Conservation (phyloP, 1,139 yeast species). For the Kluyveromyces sp. region DNA sequence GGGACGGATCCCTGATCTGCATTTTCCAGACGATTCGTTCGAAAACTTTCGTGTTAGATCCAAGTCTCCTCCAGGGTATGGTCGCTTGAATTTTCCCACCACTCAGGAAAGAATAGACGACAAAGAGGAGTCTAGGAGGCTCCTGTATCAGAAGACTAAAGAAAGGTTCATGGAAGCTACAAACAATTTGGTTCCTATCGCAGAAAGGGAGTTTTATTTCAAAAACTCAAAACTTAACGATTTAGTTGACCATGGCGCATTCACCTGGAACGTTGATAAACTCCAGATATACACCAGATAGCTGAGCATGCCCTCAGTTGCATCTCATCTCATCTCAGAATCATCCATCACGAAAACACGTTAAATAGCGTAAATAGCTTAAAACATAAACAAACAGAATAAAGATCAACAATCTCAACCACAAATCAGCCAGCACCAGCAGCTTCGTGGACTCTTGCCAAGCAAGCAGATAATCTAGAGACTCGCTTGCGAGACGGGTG, state of each 20-base stretch:
- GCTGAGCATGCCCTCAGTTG: too few species aligned
- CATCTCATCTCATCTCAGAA: too few species aligned
- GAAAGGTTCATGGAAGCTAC: slow-evolving; percentile 36
- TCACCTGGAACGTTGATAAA: slow-evolving; percentile 24
- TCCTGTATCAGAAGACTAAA: slow-evolving; percentile 34
- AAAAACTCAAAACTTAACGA: slow-evolving; percentile 32
- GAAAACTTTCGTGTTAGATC: slow-evolving; percentile 38
- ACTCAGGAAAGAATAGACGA: slow-evolving; percentile 45
- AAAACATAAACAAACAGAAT: slow-evolving; percentile 3
- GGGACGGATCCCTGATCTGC: background rate
- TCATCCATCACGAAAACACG: background rate
- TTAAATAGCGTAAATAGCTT: background rate
- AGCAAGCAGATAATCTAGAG: background rate
- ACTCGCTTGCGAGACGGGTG: too few species aligned
- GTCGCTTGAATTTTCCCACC: slow-evolving; percentile 53
- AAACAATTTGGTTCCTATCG: slow-evolving; percentile 26
- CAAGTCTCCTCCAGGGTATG: slow-evolving; percentile 62
- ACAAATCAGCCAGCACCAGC: too few species aligned
- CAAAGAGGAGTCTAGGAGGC: slow-evolving; percentile 29
- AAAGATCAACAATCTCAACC: background rate
- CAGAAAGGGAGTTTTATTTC: slow-evolving; percentile 28
- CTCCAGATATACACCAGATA: slow-evolving; percentile 21
- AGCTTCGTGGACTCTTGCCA: too few species aligned
- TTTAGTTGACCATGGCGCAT: slow-evolving; percentile 40
- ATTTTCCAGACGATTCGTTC: slow-evolving; percentile 12